Base-by-base conservation (phyloP, 2,329 filamentous ascomycete genomes). In the Diaporthe citriasiana region DNA sequence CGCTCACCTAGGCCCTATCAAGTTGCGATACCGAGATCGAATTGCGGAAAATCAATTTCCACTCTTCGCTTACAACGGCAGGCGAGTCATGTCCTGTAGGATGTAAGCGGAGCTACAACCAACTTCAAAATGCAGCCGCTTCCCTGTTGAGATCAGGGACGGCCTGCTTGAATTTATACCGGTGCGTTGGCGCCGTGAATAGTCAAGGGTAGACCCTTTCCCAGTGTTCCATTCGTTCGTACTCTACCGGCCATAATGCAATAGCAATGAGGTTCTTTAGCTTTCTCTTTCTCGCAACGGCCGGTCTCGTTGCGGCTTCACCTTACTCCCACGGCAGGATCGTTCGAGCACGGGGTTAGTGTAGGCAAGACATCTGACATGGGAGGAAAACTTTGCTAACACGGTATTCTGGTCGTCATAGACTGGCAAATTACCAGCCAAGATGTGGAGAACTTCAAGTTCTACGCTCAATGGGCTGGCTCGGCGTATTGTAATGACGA, bases 401-500 rank as follows among this genome's bases (percentile, higher is more conserved):
- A 51, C 19, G 8, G n/a, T 22, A 17, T 9, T 17, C n/a, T 35
- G 22, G 1, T 66, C 30, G 13, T 47, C 4, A 17, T 25, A 66
- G 63, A 66, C 15, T 51, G 22, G 30, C 30, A 66, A 19, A 47
- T 73, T 30, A 75, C 68, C 42, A 66, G n/a, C 15, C 66, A 75
- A 57, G 71, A 73, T 8, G 25, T 75, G 17, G 40, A 47, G 12
- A 59, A 71, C 38, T 71, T 75, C n/a, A 66, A 25, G 65, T 86
- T 87, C 78, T 90, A 85, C 76, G 82, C 85, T 35, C 85, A 91
- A 79, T 89, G 89, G 77, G 82, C 88, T 6, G 85, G 82, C 2
- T 86, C 88, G 5, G 83, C 85, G 3, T 89, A 89, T 80, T 91
- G 89, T 83, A 90, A 90, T 81, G 84, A 80, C 65, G 79, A 84